Evolutionary conservation across 148 eudicot species (phyloP).

Genomic region (Diospyros lotus): DNA sequence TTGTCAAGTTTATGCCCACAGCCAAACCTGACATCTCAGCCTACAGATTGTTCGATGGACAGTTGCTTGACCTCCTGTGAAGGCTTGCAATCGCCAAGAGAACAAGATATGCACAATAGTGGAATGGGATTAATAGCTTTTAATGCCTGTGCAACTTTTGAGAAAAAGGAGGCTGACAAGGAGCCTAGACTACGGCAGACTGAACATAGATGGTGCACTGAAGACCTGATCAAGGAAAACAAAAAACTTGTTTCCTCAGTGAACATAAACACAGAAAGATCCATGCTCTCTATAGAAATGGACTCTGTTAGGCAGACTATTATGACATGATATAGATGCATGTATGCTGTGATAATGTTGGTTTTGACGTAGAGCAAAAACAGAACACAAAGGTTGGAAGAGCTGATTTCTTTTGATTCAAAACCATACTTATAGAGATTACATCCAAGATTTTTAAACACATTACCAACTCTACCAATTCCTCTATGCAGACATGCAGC

Average conservation of each 20-base stretch:
- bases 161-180: slow-evolving; percentile 26
- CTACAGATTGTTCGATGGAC: slow-evolving; percentile 58
- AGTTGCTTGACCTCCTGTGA: slow-evolving; percentile 80
- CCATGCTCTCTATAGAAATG: slow-evolving; percentile 16
- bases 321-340: no score
- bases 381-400: no score
- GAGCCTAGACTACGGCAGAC: slow-evolving; percentile 20
- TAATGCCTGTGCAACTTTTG: slow-evolving; percentile 21
- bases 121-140: slow-evolving; percentile 43
- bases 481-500: no score
- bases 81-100: slow-evolving; percentile 41
- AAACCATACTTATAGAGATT: no score
- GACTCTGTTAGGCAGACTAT: no score
- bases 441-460: no score
- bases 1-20: slow-evolving; percentile 36
- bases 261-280: slow-evolving; percentile 23
- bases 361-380: no score
- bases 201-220: slow-evolving; percentile 16
- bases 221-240: slow-evolving; percentile 28
- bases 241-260: slow-evolving; percentile 24
- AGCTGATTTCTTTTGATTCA: no score
- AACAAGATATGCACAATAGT: slow-evolving; percentile 52
- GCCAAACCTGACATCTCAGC: slow-evolving; percentile 44
- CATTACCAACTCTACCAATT: no score
- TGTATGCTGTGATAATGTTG: no score